Evolutionary conservation across 805 yeast genomes (phyloP).

Genomic region (Kluyveromyces siamensis): DNA sequence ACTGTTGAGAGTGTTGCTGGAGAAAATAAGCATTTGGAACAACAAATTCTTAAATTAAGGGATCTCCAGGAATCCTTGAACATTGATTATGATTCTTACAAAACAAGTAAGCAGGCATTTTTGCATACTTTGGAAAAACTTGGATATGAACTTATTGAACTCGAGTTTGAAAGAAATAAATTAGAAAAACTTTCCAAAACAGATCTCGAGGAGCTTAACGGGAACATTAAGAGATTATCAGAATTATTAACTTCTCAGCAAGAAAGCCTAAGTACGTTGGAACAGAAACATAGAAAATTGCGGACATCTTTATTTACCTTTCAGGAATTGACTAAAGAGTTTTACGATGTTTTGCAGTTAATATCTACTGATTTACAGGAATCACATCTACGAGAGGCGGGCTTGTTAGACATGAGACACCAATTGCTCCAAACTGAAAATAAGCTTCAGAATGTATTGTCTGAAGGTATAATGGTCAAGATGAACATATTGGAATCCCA

Average conservation of each 20-base stretch:
- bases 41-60: slow-evolving; percentile 51
- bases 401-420: slow-evolving; percentile 42
- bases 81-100: slow-evolving; percentile 54
- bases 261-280: slow-evolving; percentile 32
- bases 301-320: slow-evolving; percentile 51
- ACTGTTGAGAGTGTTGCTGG: slow-evolving; percentile 36
- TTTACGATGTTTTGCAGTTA: slow-evolving; percentile 27
- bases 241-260: slow-evolving; percentile 35
- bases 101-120: slow-evolving; percentile 48
- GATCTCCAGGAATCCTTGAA: slow-evolving; percentile 54
- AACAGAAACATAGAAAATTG: slow-evolving; percentile 41
- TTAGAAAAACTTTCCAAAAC: slow-evolving; percentile 52
- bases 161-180: slow-evolving; percentile 49
- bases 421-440: slow-evolving; percentile 36
- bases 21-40: slow-evolving; percentile 49
- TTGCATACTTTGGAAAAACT: slow-evolving; percentile 53
- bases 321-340: slow-evolving; percentile 27
- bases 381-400: slow-evolving; percentile 30
- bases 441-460: slow-evolving; percentile 31
- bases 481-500: slow-evolving; percentile 33
- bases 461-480: slow-evolving; percentile 35
- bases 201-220: slow-evolving; percentile 46
- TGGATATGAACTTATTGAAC: slow-evolving; percentile 46
- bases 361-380: slow-evolving; percentile 39
- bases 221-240: slow-evolving; percentile 45